Conservation (phyloP, 306 rosid species). For the Begonia loranthoides region DNA sequence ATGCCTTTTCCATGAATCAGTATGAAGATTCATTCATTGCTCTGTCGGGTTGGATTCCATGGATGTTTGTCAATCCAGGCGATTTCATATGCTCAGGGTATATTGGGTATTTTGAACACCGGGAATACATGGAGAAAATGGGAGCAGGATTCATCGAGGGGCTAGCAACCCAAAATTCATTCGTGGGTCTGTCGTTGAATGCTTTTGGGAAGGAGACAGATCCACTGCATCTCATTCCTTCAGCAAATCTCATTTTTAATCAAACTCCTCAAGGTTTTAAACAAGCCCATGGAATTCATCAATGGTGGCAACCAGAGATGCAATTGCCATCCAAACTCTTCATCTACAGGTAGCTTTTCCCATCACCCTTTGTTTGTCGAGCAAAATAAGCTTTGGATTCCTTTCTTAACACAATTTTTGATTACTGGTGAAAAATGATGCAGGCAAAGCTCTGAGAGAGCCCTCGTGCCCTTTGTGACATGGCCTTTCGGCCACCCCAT, state of each 20-base stretch:
- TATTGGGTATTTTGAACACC: conserved; percentile 76
- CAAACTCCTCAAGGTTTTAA: conserved; percentile 32
- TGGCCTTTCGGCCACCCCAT: conserved; percentile 25
- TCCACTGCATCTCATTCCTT: conserved; percentile 79
- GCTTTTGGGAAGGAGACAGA: conserved; percentile 61
- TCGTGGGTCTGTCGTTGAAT: conserved; percentile 47
- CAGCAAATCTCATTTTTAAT: conserved; percentile 46
- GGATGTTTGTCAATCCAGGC: conserved; percentile 63
- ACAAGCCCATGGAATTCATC: conserved; percentile 92
- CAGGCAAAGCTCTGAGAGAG: conserved; percentile 98
- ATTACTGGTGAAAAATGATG: conserved; percentile 11
- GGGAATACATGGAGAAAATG: conserved; percentile 70
- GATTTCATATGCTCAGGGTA: conserved; percentile 69
- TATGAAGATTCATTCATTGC: conserved; percentile 44
- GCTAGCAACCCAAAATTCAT: conserved; percentile 63
- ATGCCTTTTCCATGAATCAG: conserved; percentile 25
- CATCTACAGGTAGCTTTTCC: conserved; percentile 18
- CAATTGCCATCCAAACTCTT: conserved; percentile 29
- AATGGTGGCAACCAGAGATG: conserved; percentile 74
- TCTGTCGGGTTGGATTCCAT: conserved; percentile 61
- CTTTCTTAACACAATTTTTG: neutral
- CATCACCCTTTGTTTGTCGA: too few species aligned
- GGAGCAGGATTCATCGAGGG: conserved; percentile 73
- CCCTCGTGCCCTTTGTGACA: conserved; percentile 81
- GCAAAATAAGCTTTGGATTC: too few species aligned